phyloP scores from a whole-genome alignment of 2,329 filamentous ascomycete species.

The Cladosporium colombiae region DNA sequence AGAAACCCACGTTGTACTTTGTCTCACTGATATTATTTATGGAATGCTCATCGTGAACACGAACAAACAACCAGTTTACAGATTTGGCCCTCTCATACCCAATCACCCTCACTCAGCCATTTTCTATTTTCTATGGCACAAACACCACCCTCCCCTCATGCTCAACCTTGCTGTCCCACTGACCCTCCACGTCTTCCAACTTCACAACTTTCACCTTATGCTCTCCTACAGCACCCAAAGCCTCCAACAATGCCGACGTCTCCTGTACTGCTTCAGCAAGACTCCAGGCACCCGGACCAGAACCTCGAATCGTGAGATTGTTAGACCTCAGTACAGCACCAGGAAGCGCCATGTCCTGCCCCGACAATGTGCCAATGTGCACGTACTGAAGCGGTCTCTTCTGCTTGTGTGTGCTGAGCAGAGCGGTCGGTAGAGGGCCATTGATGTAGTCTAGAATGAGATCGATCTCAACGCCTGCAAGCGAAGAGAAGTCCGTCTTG shows the following conservation, averaged over 20 bases:
- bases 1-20: background rate
- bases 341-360: slow-evolving; percentile 44
- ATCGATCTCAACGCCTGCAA: slow-evolving; percentile 45
- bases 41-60: background rate
- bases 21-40: background rate
- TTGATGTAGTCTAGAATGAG: slow-evolving; percentile 61
- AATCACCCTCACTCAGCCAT: background rate
- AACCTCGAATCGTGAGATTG: slow-evolving; percentile 46
- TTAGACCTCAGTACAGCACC: slow-evolving; percentile 50
- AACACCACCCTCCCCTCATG: slow-evolving; percentile 19
- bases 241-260: slow-evolving; percentile 29
- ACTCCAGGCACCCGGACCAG: slow-evolving; percentile 33
- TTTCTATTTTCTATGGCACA: slow-evolving; percentile 2
- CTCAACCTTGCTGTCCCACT: slow-evolving; percentile 29
- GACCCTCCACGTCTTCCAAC: slow-evolving; percentile 30
- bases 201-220: slow-evolving; percentile 29
- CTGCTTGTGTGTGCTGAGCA: slow-evolving; percentile 46
- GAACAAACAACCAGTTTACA: background rate
- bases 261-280: slow-evolving; percentile 27
- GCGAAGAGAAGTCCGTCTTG: slow-evolving; percentile 45
- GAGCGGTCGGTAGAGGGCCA: slow-evolving; percentile 46
- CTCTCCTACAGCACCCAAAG: slow-evolving; percentile 25
- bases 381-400: slow-evolving; percentile 54
- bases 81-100: background rate
- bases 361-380: slow-evolving; percentile 52